Evolutionary conservation across 2,329 filamentous ascomycete species (phyloP).

Genomic region (Gaeumannomyces sp.): DNA sequence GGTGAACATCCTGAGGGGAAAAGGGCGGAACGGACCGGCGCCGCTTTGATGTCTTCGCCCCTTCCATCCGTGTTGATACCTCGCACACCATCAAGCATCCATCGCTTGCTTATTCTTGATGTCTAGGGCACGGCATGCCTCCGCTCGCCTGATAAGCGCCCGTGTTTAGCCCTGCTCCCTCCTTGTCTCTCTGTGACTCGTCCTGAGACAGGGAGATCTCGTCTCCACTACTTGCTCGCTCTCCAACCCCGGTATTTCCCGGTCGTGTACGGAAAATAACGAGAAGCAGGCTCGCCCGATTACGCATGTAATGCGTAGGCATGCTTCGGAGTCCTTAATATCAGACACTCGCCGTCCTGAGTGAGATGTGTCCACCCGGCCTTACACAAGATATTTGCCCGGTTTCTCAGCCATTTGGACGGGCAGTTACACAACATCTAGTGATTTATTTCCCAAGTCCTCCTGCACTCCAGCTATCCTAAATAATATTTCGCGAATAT

Average conservation of each 20-base stretch:
- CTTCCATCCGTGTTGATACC: too few relatives aligned
- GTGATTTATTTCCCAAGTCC: background rate
- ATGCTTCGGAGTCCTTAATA: background rate
- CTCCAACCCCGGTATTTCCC: background rate
- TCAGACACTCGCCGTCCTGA: background rate
- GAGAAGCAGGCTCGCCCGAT: too few relatives aligned
- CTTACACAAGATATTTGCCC: background rate
- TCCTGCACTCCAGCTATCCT: background rate
- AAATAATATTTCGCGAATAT: background rate
- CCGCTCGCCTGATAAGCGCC: background rate
- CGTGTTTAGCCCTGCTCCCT: background rate
- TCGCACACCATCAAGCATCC: background rate
- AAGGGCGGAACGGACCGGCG: background rate
- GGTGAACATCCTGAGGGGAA: background rate
- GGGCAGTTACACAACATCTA: background rate
- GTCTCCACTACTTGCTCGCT: background rate
- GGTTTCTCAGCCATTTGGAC: background rate
- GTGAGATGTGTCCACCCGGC: background rate
- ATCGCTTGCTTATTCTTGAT: background rate
- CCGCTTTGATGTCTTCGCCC: background rate
- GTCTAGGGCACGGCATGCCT: background rate
- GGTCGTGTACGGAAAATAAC: background rate
- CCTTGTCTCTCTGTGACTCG: background rate
- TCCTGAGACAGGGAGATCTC: background rate
- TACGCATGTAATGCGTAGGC: background rate